Conservation (phyloP, 2,329 filamentous ascomycete species). For the Neonectria ditissima region DNA sequence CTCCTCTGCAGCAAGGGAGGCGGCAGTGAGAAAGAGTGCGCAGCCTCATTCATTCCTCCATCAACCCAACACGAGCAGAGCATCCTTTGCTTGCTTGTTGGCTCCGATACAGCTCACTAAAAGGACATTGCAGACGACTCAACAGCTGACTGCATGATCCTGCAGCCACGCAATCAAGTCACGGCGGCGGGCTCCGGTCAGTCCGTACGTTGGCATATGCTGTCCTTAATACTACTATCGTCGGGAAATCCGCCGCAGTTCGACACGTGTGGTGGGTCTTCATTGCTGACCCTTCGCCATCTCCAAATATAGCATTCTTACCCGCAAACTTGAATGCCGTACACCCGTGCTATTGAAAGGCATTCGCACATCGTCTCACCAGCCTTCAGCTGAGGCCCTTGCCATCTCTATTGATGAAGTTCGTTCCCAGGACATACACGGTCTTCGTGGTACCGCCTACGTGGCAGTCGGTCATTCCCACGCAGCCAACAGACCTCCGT, state of each 20-base stretch:
- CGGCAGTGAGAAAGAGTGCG: background rate
- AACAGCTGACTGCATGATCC: background rate
- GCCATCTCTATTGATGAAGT: background rate
- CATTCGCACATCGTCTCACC: background rate
- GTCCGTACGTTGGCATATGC: background rate
- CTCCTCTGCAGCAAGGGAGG: background rate
- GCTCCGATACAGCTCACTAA: background rate
- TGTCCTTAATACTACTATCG: background rate
- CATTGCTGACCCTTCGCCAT: background rate
- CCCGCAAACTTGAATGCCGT: conserved; percentile 13
- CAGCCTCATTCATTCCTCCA: background rate
- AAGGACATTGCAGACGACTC: background rate
- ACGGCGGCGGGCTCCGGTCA: background rate
- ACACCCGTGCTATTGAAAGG: conserved; percentile 2
- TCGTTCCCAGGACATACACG: background rate
- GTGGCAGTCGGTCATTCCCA: background rate
- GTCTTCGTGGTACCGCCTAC: background rate
- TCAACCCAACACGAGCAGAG: background rate
- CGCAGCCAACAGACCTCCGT: background rate
- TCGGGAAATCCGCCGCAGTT: background rate
- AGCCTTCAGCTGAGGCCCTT: background rate
- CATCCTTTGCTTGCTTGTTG: background rate
- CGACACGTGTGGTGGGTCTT: conserved; percentile 1
- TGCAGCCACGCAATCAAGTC: background rate
- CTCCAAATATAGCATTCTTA: conserved; percentile 5